Evolutionary conservation across 345 rosid species (phyloP), one percentile per base, ranked within the genome.

Genomic region (Euphorbia pulcherrima): DNA sequence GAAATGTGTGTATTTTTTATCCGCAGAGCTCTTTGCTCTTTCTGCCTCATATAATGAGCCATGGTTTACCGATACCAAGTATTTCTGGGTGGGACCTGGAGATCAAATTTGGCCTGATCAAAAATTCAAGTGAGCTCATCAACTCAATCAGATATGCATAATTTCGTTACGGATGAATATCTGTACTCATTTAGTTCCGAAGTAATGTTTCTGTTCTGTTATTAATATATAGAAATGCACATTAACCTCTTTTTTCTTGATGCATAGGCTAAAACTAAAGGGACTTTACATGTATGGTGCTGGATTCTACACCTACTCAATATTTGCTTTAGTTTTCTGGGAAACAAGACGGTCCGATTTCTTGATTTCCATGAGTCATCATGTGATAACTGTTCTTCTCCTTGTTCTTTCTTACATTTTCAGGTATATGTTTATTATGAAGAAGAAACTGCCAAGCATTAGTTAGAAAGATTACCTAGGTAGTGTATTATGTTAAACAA

Each of bases 81-180:
- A 80, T 77, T 94, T 89, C 74, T 94, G 99, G 97, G 84, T 84
- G 53, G 99, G 97, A 65, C 92, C 99, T 48, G 97, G 90, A 59
- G 87, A 86, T 80, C 99, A 91, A 78, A 75, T 83, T 67, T 94
- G 99, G 99, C 99, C 99, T 68, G 88, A 94, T 68, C 95, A 85
- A 63, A 86, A 88, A 69, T 82, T 79, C 39, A 94, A 91, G 99
- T 71, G 68, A 64, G 74, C 26, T 64, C 37, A 27, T 35, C 21
- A 57, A 55, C 62, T 50, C 10, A 33, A 21, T n/a, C 13, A 47
- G 26, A 20, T 41, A 47, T 23, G 13, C 60, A 1, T 6, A 29
- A 14, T 48, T 28, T 40, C 16, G 9, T 23, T 37, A 3, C 35
- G 28, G 60, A 23, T 26, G 40, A 60, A 53, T 53, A 14, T 26